Percentiles rank a stretch among this genome's conserved stretches.
Conservation (phyloP, 1,284 basidiomycete genomes). For the Bondarzewia mesenterica region DNA sequence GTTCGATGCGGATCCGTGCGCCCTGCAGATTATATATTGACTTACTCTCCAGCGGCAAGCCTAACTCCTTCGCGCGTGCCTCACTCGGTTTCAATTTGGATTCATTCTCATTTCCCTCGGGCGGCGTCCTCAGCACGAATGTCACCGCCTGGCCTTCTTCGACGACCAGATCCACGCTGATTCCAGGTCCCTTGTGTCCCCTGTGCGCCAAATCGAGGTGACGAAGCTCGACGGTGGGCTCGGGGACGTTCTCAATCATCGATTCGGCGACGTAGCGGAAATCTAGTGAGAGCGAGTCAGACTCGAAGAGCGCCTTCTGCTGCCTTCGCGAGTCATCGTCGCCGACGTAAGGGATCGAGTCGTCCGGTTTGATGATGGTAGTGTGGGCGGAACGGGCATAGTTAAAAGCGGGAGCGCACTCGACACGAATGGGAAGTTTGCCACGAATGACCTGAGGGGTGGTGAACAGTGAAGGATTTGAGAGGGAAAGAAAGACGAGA, state of each 20-base stretch:
- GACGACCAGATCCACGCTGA: slow-evolving; percentile 49
- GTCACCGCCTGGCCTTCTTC: slow-evolving; percentile 80
- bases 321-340: slow-evolving; percentile 20
- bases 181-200: slow-evolving; percentile 59
- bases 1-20: no score
- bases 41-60: slow-evolving; percentile 40
- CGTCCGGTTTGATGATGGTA: slow-evolving; percentile 44
- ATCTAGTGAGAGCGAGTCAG: slow-evolving; percentile 58
- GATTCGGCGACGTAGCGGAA: slow-evolving; percentile 65
- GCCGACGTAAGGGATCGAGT: slow-evolving; percentile 24
- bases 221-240: slow-evolving; percentile 48
- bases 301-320: slow-evolving; percentile 65
- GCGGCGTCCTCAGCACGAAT: slow-evolving; percentile 70
- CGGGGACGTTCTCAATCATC: slow-evolving; percentile 36
- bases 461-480: background rate
- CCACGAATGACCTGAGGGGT: slow-evolving; percentile 63
- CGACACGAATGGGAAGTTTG: slow-evolving; percentile 63
- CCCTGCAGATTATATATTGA: no score
- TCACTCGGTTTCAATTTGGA: slow-evolving; percentile 22
- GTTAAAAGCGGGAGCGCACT: slow-evolving; percentile 91
- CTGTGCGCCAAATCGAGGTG: slow-evolving; percentile 52
- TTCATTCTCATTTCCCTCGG: slow-evolving; percentile 18
- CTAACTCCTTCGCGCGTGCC: slow-evolving; percentile 33
- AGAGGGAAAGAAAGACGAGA: slow-evolving; percentile 13
- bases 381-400: slow-evolving; percentile 71